Evolutionary conservation across 352 stramenopile genomes (phyloP).

Genomic region (Pythium apleroticum): DNA sequence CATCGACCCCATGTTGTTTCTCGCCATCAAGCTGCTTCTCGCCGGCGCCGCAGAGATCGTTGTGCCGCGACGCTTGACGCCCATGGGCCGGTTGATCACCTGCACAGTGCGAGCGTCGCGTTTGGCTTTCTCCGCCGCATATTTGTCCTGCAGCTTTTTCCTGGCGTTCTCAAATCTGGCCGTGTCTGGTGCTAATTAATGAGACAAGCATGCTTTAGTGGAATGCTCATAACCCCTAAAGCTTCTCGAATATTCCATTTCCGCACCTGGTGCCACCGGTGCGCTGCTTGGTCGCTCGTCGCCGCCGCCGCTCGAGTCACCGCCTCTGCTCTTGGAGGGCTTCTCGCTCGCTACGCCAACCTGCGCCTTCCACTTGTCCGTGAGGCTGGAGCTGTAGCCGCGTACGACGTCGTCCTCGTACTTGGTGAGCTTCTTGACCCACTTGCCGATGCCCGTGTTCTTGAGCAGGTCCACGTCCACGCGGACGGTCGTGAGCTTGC

Average conservation of each 20-base stretch:
- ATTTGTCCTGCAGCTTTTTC: constrained; percentile 74
- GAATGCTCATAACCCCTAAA: neutral
- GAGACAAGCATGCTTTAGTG: neutral
- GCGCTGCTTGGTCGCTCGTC: neutral
- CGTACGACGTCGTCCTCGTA: constrained; percentile 79
- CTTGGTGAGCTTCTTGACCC: constrained; percentile 86
- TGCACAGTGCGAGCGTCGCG: constrained; percentile 72
- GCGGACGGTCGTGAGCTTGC: constrained; percentile 71
- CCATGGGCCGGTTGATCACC: constrained; percentile 64
- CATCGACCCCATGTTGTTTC: constrained; percentile 20
- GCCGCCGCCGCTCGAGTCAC: constrained; percentile 2
- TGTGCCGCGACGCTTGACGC: constrained; percentile 46
- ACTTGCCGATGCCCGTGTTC: constrained; percentile 73
- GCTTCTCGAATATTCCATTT: constrained; percentile 7
- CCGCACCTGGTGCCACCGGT: constrained; percentile 1
- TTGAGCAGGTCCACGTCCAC: constrained; percentile 78
- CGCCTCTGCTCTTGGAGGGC: constrained; percentile 9
- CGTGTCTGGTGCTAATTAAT: constrained; percentile 31
- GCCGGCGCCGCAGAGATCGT: constrained; percentile 67
- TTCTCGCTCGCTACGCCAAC: constrained; percentile 48
- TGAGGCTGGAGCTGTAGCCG: constrained; percentile 80
- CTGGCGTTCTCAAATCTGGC: constrained; percentile 66
- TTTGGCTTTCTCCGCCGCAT: constrained; percentile 70
- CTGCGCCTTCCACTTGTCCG: constrained; percentile 79
- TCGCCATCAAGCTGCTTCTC: constrained; percentile 38